Base-by-base conservation (phyloP, 2,329 filamentous ascomycete species). In the Macrophomina tecta region DNA sequence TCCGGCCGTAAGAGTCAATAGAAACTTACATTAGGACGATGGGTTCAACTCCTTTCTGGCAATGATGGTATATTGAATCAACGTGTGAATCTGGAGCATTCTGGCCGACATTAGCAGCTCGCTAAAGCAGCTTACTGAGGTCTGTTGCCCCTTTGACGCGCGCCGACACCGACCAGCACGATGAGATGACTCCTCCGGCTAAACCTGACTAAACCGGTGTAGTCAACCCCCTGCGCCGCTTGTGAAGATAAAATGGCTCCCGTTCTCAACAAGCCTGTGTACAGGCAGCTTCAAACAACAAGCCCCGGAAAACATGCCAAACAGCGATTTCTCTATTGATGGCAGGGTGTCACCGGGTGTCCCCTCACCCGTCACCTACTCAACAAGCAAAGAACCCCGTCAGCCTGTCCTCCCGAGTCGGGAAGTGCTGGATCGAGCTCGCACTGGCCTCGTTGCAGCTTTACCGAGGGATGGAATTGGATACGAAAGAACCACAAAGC, bases 401-500 rank as follows among this genome's bases (percentile, higher is more conserved):
- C 64, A 69, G 40, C 40, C 70, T 64, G 78, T 81, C 30, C 74
- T 82, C 1, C 81, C 81, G 7, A 70, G 75, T 3, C 66, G 68
- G 34, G 49, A 72, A 7, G 62, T 68, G 0, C 67, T 83, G 18
- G 66, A 70, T 16, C 64, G 71, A 53, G 76, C 79, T 61, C 75
- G 78, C 36, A 67, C 70, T 28, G 73, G 70, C 11, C 73, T 86
- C 14, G 72, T 74, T n/a, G 45, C 70, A 1, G 71, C 70, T 1
- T 73, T 86, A 2, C 77, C 81, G 9, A 34, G 68, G 0, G 61
- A 69, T 5, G 84, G 84, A 6, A 71, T 82, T 2, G 84, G 85
- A 14, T 72, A 82, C 14, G 72, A 78, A 68, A 72, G 74, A 40
- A 79, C 80, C 5, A 75, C 80, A 53, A 69, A 74, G 6, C 84